Evolutionary conservation across 495 filamentous ascomycete genomes (phyloP).

Genomic region (Oleoguttula mirabilis): DNA sequence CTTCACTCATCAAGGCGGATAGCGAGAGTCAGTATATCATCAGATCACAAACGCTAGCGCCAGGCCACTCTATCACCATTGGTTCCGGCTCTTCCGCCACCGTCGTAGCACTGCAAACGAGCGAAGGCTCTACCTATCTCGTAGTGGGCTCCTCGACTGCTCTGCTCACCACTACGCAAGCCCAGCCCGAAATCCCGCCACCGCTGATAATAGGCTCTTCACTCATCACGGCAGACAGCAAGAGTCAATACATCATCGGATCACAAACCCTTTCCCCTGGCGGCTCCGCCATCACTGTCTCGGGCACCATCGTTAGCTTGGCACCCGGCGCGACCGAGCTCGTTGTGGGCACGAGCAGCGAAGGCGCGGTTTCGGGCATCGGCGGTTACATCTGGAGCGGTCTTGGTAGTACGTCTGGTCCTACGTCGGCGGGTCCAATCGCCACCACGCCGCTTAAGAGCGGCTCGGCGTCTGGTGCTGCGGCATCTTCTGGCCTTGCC

Average conservation of each 20-base stretch:
- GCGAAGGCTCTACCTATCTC: too few relatives aligned
- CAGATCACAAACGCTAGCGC: too few relatives aligned
- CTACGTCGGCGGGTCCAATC: too few relatives aligned
- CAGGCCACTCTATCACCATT: too few relatives aligned
- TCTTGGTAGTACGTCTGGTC: too few relatives aligned
- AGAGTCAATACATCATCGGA: constrained; percentile 1
- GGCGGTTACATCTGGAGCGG: constrained; percentile 1
- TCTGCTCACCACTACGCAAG: too few relatives aligned
- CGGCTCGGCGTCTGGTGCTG: too few relatives aligned
- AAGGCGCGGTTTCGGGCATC: background rate
- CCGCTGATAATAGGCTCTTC: constrained; percentile 1
- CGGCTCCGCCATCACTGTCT: constrained; percentile 4
- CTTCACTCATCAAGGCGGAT: constrained; percentile 1
- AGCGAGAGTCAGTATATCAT: too few relatives aligned
- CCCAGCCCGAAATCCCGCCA: too few relatives aligned
- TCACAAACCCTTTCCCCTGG: constrained; percentile 4
- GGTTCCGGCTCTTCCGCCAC: background rate
- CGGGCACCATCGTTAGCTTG: constrained; percentile 1
- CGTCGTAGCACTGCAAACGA: background rate
- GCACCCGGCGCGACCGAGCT: background rate
- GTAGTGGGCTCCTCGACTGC: too few relatives aligned
- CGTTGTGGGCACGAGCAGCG: background rate
- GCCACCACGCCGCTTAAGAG: too few relatives aligned
- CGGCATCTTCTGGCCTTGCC: too few relatives aligned
- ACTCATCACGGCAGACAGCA: background rate